phyloP scores from a whole-genome alignment of 768 basidiomycete species.

The Leccinum imitatum region DNA sequence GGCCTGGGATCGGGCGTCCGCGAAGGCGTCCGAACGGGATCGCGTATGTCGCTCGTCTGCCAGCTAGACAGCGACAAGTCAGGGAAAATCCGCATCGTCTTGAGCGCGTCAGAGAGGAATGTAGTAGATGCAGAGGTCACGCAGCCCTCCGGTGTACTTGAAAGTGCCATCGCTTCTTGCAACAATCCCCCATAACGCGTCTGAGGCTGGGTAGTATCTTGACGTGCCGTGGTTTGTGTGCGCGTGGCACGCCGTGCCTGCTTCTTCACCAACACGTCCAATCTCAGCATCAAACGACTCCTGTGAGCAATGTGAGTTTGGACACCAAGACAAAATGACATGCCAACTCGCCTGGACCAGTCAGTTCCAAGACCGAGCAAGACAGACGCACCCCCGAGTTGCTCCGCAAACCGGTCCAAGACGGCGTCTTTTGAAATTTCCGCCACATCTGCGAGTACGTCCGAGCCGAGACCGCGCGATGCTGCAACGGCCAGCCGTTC shows the following conservation, averaged over 20 bases:
- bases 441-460: slow-evolving; percentile 50
- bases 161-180: slow-evolving; percentile 30
- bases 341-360: slow-evolving; percentile 56
- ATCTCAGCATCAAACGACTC: slow-evolving; percentile 29
- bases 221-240: not conserved
- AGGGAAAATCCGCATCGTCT: slow-evolving; percentile 28
- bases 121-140: slow-evolving; percentile 13
- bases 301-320: slow-evolving; percentile 12
- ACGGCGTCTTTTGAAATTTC: slow-evolving; percentile 56
- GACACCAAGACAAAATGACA: not conserved
- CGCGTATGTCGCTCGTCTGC: slow-evolving; percentile 33
- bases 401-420: slow-evolving; percentile 53
- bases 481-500: slow-evolving; percentile 54
- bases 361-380: slow-evolving; percentile 42
- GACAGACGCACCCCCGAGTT: slow-evolving; percentile 46
- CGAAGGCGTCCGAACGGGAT: slow-evolving; percentile 59
- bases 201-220: slow-evolving; percentile 35
- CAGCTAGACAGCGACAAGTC: slow-evolving; percentile 47
- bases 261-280: slow-evolving; percentile 31
- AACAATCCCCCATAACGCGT: slow-evolving; percentile 54
- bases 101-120: slow-evolving; percentile 37
- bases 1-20: slow-evolving; percentile 46
- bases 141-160: slow-evolving; percentile 18
- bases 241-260: slow-evolving; percentile 16
- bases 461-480: slow-evolving; percentile 26